Evolutionary conservation across 441 rosid species (phyloP), one percentile per base, ranked within the genome.

Genomic region (Bocquillonia castaneifolia): DNA sequence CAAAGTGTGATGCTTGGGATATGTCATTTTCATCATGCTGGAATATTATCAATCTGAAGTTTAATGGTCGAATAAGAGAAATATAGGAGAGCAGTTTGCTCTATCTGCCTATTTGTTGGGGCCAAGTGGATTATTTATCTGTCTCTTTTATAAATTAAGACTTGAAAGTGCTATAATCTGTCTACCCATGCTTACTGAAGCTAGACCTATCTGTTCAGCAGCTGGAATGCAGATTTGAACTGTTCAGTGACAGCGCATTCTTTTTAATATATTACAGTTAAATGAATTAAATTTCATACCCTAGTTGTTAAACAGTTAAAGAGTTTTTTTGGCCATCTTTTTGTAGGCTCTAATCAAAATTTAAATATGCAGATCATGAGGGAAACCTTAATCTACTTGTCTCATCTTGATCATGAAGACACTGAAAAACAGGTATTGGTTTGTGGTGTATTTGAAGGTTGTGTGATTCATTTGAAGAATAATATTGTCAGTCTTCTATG

Each of bases 371-470:
- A 96, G 99, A 91, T 87, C 58, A 96, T 93, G 98, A 81, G 99
- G 76, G 99, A 93, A 84, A 96, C 99, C 17, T 75, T 96, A 39
- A 91, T 93, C 66, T 96, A 96, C 80, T 77, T 96, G 69, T 86
- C 99, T 59, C 97, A 96, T 79, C 96, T 96, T 69, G 99, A 96
- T 74, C 98, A 96, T 23, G 98, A 93, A 22, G 99, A 96, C 80
- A 96, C 99, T 34, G 99, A 96, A 85, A 93, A 91, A 75, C 97
- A 91, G 98, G 99, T 95, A 83, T 39, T 12, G 23, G 53, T 28
- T 64, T 18, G 36, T 64, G 44, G 44, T 28, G 29, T 10, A 59
- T 29, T 67, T 67, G n/a, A 54, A 40, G 14, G 32, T 39, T 31
- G 14, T 54, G 12, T 23, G 10, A 2, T 32, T 26, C 12, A 15